These are phyloP conservation scores for Sophora flavescens DNA, from an alignment of 306 rosid species.

Conservation along the genomic window DNA sequence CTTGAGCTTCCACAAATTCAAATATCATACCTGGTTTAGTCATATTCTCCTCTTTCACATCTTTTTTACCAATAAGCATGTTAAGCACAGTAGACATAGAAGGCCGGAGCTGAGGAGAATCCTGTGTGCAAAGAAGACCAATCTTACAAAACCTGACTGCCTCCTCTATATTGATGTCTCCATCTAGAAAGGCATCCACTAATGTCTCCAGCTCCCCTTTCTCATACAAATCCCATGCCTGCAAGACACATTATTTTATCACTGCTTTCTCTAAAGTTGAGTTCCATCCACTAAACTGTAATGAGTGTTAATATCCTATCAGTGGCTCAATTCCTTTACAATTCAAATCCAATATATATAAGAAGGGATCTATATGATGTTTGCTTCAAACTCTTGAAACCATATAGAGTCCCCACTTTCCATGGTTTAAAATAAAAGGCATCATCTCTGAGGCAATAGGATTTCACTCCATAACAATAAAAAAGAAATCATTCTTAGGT, in stretches of 20 bases:
- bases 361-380: not conserved
- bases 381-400: slow-evolving; percentile 14
- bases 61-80: slow-evolving; percentile 70
- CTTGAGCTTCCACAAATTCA: slow-evolving; percentile 54
- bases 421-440: not conserved
- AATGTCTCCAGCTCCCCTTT: slow-evolving; percentile 60
- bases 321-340: not conserved
- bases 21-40: slow-evolving; percentile 74
- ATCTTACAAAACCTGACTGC: slow-evolving; percentile 67
- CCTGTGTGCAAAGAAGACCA: slow-evolving; percentile 86
- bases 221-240: slow-evolving; percentile 77
- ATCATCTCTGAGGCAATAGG: not conserved
- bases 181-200: slow-evolving; percentile 55
- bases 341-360: slow-evolving; percentile 2
- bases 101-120: slow-evolving; percentile 80
- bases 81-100: slow-evolving; percentile 68
- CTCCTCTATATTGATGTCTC: slow-evolving; percentile 58
- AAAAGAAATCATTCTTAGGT: slow-evolving; percentile 6
- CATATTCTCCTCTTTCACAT: slow-evolving; percentile 56
- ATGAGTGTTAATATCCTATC: slow-evolving; percentile 2
- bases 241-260: slow-evolving; percentile 41
- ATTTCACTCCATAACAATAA: not conserved
- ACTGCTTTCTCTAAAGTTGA: slow-evolving; percentile 15
- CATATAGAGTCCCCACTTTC: slow-evolving; percentile 5
- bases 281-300: slow-evolving; percentile 3